Evolutionary conservation across 768 basidiomycete species (phyloP), one percentile per base, ranked within the genome.

Genomic region (Podaxis rugospora): DNA sequence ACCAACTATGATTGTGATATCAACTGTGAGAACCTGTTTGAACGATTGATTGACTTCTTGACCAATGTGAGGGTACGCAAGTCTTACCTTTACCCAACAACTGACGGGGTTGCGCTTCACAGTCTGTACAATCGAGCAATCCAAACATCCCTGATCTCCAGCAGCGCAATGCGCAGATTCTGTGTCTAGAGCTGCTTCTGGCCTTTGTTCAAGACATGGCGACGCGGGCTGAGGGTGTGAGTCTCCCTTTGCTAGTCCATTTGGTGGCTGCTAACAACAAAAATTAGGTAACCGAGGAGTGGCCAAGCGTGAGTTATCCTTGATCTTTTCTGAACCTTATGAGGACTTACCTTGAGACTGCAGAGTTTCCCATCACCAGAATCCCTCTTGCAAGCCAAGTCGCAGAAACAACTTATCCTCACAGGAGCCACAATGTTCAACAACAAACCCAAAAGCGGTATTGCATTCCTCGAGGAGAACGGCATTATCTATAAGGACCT

Each of bases 1-100:
- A 82, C 87, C 57, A 99, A 98, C 72, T 99, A 98, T 72, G 97
- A 99, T 70, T 98, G 95, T 68, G 94, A 97, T 68, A 86, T 90
- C 65, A 96, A 98, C 68, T 94, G 93, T 71, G 97, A 98, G 76
- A 96, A 98, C 71, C 74, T 98, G 59, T 96, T 95, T 66, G 95
- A 98, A 70, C 81, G 92, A 14, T 75, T 98, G 21, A 77, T 95
- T 62, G 91, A 89, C 25, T 97, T 98, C 71, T 75, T 94, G 64
- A 92, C 93, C 5, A 90, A 92, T 79, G 94, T 93, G 66, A 59
- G 78, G 50, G n/a, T 18, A n/a, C 13, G 25, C 16, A 32, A 49
- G 4, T 14, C 21, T 5, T 4, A 14, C 57, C n/a, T 51, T 25
- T 53, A 14, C 39, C 18, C n/a, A 46, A 23, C 9, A 54, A 11